phyloP scores from a whole-genome alignment of 1,139 yeast species.

The Scheffersomyces cryptocercus region DNA sequence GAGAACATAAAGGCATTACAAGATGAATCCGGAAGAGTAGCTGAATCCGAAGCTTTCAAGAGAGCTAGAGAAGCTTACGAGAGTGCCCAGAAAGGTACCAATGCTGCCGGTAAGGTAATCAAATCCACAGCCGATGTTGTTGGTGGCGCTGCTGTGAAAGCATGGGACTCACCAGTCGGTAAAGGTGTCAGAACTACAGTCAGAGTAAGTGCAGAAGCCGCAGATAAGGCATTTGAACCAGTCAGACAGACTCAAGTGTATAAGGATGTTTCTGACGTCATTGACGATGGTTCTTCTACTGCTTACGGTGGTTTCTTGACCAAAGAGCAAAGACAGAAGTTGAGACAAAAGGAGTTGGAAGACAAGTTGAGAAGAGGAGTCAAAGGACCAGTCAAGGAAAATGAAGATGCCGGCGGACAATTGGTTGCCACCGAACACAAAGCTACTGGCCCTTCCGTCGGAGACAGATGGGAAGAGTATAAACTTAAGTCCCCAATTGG shows the following conservation, averaged over 20 bases:
- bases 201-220: constrained; percentile 73
- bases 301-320: constrained; percentile 92
- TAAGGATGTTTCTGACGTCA: constrained; percentile 83
- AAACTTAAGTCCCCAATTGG: constrained; percentile 72
- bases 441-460: constrained; percentile 67
- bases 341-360: constrained; percentile 68
- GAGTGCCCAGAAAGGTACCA: constrained; percentile 74
- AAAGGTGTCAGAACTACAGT: constrained; percentile 84
- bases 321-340: constrained; percentile 75
- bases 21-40: constrained; percentile 93
- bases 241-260: constrained; percentile 88
- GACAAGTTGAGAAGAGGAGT: constrained; percentile 31
- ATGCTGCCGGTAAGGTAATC: constrained; percentile 83
- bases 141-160: constrained; percentile 84
- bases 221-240: constrained; percentile 90
- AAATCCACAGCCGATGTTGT: constrained; percentile 92
- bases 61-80: constrained; percentile 92
- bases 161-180: constrained; percentile 97
- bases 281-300: constrained; percentile 87
- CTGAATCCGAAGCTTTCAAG: constrained; percentile 92
- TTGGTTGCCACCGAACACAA: constrained; percentile 83
- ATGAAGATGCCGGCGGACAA: constrained; percentile 85
- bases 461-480: constrained; percentile 69
- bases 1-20: constrained; percentile 92
- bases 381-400: constrained; percentile 70